Percentiles rank a stretch among this genome's conserved stretches.
Conservation (phyloP, 2,329 filamentous ascomycete genomes). For the Ascosphaera pollenicola region DNA sequence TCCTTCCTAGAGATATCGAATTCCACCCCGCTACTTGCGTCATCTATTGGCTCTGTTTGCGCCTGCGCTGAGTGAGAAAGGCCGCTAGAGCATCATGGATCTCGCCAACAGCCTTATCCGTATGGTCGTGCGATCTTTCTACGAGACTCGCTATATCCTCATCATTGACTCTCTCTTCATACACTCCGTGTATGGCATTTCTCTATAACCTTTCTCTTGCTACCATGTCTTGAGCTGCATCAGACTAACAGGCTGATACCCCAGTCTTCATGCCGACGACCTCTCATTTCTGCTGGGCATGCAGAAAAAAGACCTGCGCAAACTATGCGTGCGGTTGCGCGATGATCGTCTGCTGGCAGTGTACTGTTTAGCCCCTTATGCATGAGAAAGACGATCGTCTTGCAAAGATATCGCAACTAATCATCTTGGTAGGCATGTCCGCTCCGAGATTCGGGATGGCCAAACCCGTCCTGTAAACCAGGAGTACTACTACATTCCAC, state of each 20-base stretch:
- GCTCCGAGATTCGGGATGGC: slow-evolving; percentile 57
- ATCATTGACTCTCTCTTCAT: slow-evolving; percentile 60
- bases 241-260: slow-evolving; percentile 5
- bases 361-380: slow-evolving; percentile 25
- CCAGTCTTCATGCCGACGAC: slow-evolving; percentile 61
- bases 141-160: slow-evolving; percentile 62
- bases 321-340: slow-evolving; percentile 61
- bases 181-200: slow-evolving; percentile 39
- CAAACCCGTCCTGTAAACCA: slow-evolving; percentile 62
- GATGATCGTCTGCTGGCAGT: slow-evolving; percentile 72
- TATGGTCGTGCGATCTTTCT: slow-evolving; percentile 69
- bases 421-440: slow-evolving; percentile 33
- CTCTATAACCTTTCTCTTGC: too few species aligned
- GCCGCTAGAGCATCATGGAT: slow-evolving; percentile 26
- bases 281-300: slow-evolving; percentile 70
- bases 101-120: slow-evolving; percentile 60
- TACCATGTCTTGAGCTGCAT: slow-evolving; percentile 4
- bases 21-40: slow-evolving; percentile 1
- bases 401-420: neutral
- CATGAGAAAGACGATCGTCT: slow-evolving; percentile 1
- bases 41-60: too few species aligned
- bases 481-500: slow-evolving; percentile 96
- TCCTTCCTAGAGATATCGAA: neutral
- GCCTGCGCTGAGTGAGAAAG: too few species aligned
- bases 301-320: slow-evolving; percentile 79